Evolutionary conservation across 495 filamentous ascomycete genomes (phyloP).

Genomic region (Usnea hakonensis): DNA sequence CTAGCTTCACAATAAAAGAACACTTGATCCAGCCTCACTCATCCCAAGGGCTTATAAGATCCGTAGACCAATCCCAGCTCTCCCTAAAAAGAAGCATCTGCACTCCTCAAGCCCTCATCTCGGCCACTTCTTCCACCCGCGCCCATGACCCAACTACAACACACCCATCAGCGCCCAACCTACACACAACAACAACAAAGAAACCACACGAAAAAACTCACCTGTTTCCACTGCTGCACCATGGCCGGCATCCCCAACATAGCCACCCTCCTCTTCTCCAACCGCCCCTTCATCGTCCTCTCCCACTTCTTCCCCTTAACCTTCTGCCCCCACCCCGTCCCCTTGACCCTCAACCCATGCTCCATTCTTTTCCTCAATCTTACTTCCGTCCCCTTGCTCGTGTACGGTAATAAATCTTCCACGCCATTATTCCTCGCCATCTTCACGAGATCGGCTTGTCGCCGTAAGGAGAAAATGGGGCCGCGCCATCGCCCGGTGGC

Average conservation of each 20-base stretch:
- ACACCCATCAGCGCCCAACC: constrained; percentile 7
- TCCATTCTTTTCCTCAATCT: constrained; percentile 58
- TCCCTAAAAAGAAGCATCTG: neutral
- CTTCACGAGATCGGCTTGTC: constrained; percentile 89
- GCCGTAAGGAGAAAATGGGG: constrained; percentile 71
- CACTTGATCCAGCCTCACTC: neutral
- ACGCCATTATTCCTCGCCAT: constrained; percentile 72
- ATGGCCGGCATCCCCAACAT: constrained; percentile 91
- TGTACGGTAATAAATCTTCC: constrained; percentile 72
- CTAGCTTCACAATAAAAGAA: neutral
- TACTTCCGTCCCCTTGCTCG: constrained; percentile 65
- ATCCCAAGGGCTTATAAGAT: neutral
- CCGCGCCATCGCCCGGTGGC: constrained; percentile 69
- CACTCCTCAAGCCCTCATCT: constrained; percentile 36
- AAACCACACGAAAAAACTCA: constrained; percentile 34
- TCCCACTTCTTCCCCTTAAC: constrained; percentile 95
- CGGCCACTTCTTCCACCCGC: constrained; percentile 88
- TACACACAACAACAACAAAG: no score
- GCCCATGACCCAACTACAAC: constrained; percentile 71
- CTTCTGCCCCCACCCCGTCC: constrained; percentile 83
- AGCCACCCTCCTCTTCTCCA: constrained; percentile 82
- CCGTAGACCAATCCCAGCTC: neutral
- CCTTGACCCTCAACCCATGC: constrained; percentile 71
- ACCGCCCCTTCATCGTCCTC: constrained; percentile 69
- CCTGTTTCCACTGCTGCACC: constrained; percentile 89